Conservation (phyloP, 148 eudicot species). For the Mesembryanthemum crystallinum region DNA sequence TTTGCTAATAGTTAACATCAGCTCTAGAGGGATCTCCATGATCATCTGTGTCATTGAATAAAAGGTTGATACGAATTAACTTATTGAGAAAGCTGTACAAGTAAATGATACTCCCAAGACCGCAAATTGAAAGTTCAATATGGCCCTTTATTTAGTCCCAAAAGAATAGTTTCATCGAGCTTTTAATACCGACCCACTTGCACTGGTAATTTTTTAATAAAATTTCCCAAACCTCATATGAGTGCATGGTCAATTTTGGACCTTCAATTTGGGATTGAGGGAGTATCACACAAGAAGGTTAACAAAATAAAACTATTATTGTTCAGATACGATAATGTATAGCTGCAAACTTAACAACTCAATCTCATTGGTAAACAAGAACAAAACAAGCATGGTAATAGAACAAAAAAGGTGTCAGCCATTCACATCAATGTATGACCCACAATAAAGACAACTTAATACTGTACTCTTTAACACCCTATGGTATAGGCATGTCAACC, state of each 20-base stretch:
- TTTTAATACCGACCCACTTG: too few species aligned
- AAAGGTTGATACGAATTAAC: constrained; percentile 4
- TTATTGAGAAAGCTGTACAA: neutral
- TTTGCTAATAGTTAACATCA: constrained; percentile 90
- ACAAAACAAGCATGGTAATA: neutral
- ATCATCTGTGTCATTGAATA: constrained; percentile 52
- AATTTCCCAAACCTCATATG: too few species aligned
- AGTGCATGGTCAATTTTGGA: too few species aligned
- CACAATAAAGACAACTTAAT: neutral
- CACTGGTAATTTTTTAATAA: too few species aligned
- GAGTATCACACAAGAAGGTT: neutral
- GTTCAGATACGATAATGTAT: neutral
- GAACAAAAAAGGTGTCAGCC: neutral
- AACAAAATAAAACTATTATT: neutral
- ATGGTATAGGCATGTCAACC: neutral
- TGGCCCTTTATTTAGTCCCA: too few species aligned
- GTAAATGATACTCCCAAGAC: too few species aligned
- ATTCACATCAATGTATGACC: neutral
- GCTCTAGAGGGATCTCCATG: constrained; percentile 95
- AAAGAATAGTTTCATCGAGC: too few species aligned
- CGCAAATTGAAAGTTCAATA: too few species aligned
- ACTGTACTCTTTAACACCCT: neutral
- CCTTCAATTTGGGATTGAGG: too few species aligned
- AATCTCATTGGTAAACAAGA: too few species aligned
- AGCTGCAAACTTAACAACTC: neutral